A percentile compares a stretch with the other conserved stretches of the same genome.
Conservation (phyloP, 371 early-diverging fungal species). For the Apophysomyces elegans region DNA sequence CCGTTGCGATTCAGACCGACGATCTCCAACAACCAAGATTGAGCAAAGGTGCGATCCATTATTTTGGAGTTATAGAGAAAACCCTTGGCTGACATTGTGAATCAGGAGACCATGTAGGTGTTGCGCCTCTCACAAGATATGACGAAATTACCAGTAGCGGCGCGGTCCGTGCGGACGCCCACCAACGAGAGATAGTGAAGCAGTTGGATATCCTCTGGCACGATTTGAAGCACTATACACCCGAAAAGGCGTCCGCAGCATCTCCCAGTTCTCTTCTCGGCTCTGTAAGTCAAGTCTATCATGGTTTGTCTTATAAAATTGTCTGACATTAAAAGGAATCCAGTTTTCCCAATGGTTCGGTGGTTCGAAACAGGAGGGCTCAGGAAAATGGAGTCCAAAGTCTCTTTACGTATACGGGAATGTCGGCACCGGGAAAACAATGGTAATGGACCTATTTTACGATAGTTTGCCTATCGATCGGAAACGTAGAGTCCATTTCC, state of each 20-base stretch:
- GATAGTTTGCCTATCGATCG: slow-evolving; percentile 67
- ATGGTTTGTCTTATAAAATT: not conserved
- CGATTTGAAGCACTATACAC: slow-evolving; percentile 25
- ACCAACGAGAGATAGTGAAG: slow-evolving; percentile 31
- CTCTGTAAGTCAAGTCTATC: not conserved
- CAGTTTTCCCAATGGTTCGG: slow-evolving; percentile 15
- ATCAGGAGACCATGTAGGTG: slow-evolving; percentile 1
- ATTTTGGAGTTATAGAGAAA: not conserved
- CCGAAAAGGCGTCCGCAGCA: slow-evolving; percentile 4
- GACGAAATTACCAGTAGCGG: slow-evolving; percentile 23
- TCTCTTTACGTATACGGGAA: slow-evolving; percentile 85
- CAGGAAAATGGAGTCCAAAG: slow-evolving; percentile 36
- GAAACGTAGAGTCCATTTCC: slow-evolving; percentile 92
- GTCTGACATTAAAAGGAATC: not conserved
- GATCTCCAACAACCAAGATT: not conserved
- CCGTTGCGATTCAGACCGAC: not conserved
- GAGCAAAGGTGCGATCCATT: not conserved
- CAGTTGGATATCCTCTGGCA: slow-evolving; percentile 30
- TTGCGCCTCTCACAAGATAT: slow-evolving; percentile 21
- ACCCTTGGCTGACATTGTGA: not conserved
- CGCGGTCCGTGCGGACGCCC: slow-evolving; percentile 21
- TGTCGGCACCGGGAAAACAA: slow-evolving; percentile 93
- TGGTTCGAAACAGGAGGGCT: slow-evolving; percentile 1
- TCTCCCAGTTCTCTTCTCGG: not conserved
- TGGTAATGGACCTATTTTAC: slow-evolving; percentile 97